A percentile compares a stretch with the other conserved stretches of the same genome.
Evolutionary conservation across 257 asterid genomes (phyloP).

Genomic region (Solanum etuberosum): DNA sequence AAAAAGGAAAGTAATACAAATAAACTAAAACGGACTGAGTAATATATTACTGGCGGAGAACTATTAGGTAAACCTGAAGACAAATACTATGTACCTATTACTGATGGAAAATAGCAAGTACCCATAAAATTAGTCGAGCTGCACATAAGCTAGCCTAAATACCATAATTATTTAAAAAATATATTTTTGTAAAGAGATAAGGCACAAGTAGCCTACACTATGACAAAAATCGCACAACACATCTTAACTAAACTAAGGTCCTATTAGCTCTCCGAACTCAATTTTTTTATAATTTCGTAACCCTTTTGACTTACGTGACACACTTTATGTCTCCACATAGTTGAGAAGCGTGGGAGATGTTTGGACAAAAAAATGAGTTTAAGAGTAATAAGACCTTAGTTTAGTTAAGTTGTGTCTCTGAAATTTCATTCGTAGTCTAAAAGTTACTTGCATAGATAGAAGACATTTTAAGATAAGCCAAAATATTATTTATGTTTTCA

Average conservation of each 20-base stretch:
- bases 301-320: too few relatives aligned
- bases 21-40: neutral
- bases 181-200: too few relatives aligned
- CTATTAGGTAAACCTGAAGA: neutral
- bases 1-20: neutral
- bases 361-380: too few relatives aligned
- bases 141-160: neutral
- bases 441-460: too few relatives aligned
- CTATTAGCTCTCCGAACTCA: fast-evolving
- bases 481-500: neutral
- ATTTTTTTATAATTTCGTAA: too few relatives aligned
- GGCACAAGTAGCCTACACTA: neutral
- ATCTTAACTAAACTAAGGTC: too few relatives aligned
- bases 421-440: too few relatives aligned
- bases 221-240: fast-evolving
- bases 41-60: neutral
- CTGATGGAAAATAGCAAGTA: neutral
- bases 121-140: neutral
- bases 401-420: too few relatives aligned
- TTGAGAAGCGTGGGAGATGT: too few relatives aligned
- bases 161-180: neutral
- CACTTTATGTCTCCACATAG: too few relatives aligned
- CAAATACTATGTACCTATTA: neutral
- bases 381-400: fast-evolving
- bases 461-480: neutral